Evolutionary conservation across 2,329 filamentous ascomycete species (phyloP).

Genomic region (Penicillium polonicum): DNA sequence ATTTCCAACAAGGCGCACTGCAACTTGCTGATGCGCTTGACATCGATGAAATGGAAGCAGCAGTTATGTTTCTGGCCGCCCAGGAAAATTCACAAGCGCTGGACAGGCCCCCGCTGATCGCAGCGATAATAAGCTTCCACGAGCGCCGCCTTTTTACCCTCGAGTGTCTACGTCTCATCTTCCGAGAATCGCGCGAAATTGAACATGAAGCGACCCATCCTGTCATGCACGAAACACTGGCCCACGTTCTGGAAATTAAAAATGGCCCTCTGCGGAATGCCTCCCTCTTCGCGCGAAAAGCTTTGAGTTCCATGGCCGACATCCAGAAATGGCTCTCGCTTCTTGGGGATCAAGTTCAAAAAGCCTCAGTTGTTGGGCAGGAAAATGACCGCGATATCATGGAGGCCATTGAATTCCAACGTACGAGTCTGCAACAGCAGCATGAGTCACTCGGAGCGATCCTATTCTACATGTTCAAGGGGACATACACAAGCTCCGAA

Average conservation of each 20-base stretch:
- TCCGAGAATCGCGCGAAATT: slow-evolving; percentile 65
- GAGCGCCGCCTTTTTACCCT: slow-evolving; percentile 78
- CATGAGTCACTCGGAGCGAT: slow-evolving; percentile 87
- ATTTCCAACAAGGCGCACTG: slow-evolving; percentile 79
- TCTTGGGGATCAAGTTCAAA: slow-evolving; percentile 72
- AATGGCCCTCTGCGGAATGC: slow-evolving; percentile 49
- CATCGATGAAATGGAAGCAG: slow-evolving; percentile 84
- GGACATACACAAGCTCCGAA: slow-evolving; percentile 64
- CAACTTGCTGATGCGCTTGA: slow-evolving; percentile 84
- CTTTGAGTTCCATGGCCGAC: slow-evolving; percentile 70
- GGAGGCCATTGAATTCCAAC: slow-evolving; percentile 78
- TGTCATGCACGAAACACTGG: slow-evolving; percentile 56
- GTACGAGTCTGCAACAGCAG: slow-evolving; percentile 76
- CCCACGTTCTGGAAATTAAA: slow-evolving; percentile 59
- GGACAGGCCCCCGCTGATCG: slow-evolving; percentile 71
- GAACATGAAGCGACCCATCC: slow-evolving; percentile 57
- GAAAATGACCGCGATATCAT: slow-evolving; percentile 62
- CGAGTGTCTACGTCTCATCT: slow-evolving; percentile 76
- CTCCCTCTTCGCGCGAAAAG: slow-evolving; percentile 68
- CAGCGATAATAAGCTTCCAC: slow-evolving; percentile 84
- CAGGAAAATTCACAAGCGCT: slow-evolving; percentile 66
- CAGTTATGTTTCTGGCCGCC: slow-evolving; percentile 71
- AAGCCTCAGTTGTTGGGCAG: slow-evolving; percentile 71
- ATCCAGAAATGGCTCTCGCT: slow-evolving; percentile 75
- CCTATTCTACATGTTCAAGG: slow-evolving; percentile 73